Conservation (phyloP, 208 protist species). For the Acanthamoeba healyi region DNA sequence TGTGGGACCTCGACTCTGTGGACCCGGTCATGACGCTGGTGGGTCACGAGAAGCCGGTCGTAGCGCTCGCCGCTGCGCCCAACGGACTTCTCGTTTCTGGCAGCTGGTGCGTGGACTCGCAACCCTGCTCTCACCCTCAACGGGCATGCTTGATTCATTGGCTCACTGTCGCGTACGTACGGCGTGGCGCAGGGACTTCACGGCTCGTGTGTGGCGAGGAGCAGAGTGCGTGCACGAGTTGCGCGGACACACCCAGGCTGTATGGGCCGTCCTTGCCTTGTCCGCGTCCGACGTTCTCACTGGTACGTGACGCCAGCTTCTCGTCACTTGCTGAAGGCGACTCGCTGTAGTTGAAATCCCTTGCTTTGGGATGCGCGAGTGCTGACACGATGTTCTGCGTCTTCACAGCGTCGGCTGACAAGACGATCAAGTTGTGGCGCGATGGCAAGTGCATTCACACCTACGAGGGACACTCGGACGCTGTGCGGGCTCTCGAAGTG, state of each 20-base stretch:
- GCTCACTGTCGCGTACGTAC: not conserved
- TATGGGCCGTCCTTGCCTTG: slow-evolving; percentile 83
- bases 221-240: slow-evolving; percentile 74
- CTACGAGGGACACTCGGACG: slow-evolving; percentile 80
- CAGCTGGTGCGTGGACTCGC: slow-evolving; percentile 76
- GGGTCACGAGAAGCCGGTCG: slow-evolving; percentile 81
- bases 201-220: slow-evolving; percentile 80
- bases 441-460: slow-evolving; percentile 38
- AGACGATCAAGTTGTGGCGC: slow-evolving; percentile 83
- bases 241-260: slow-evolving; percentile 79
- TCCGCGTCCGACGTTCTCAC: slow-evolving; percentile 78
- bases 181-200: slow-evolving; percentile 46
- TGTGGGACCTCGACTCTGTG: slow-evolving; percentile 48
- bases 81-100: slow-evolving; percentile 82
- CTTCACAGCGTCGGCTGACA: slow-evolving; percentile 79
- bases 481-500: slow-evolving; percentile 79
- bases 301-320: not conserved
- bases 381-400: too few relatives aligned
- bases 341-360: too few relatives aligned
- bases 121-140: not conserved
- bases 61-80: slow-evolving; percentile 64
- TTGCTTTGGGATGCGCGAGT: too few relatives aligned
- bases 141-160: too few relatives aligned
- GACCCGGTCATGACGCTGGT: slow-evolving; percentile 73
- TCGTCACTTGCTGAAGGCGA: not conserved